phyloP scores from a whole-genome alignment of 1,284 basidiomycete species.

The Neolentinus lepideus region DNA sequence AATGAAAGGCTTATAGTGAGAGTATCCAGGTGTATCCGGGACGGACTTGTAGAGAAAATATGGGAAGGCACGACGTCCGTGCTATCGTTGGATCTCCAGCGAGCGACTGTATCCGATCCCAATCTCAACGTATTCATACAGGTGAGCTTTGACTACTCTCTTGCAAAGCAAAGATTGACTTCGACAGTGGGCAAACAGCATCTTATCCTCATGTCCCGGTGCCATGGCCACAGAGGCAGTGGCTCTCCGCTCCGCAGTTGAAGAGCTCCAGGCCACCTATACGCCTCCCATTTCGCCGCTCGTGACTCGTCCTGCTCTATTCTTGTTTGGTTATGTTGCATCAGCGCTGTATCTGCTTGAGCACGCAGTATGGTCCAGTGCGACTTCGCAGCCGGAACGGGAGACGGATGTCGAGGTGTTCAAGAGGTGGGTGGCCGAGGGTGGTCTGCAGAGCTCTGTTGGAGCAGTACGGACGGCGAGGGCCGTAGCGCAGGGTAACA shows the following conservation, averaged over 20 bases:
- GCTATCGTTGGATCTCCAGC: constrained; percentile 58
- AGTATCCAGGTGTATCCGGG: constrained; percentile 40
- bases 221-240: constrained; percentile 20
- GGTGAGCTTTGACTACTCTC: constrained; percentile 17
- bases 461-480: constrained; percentile 33
- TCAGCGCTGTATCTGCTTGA: constrained; percentile 53
- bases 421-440: constrained; percentile 49
- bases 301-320: constrained; percentile 46
- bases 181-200: constrained; percentile 43
- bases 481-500: constrained; percentile 15
- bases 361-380: constrained; percentile 53
- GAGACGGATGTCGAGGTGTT: constrained; percentile 46
- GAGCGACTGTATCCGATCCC: constrained; percentile 36
- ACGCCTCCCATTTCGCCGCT: constrained; percentile 32
- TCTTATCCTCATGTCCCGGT: constrained; percentile 34
- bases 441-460: constrained; percentile 33
- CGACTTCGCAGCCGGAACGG: constrained; percentile 20
- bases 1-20: constrained; percentile 4
- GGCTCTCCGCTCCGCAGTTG: constrained; percentile 28
- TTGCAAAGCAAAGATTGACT: constrained; percentile 5
- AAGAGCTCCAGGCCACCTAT: constrained; percentile 29
- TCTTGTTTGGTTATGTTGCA: constrained; percentile 46
- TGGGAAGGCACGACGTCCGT: constrained; percentile 78
- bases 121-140: constrained; percentile 29
- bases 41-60: constrained; percentile 70